Evolutionary conservation across 2,329 filamentous ascomycete species (phyloP).

Genomic region (Simplicillium aogashimaense): DNA sequence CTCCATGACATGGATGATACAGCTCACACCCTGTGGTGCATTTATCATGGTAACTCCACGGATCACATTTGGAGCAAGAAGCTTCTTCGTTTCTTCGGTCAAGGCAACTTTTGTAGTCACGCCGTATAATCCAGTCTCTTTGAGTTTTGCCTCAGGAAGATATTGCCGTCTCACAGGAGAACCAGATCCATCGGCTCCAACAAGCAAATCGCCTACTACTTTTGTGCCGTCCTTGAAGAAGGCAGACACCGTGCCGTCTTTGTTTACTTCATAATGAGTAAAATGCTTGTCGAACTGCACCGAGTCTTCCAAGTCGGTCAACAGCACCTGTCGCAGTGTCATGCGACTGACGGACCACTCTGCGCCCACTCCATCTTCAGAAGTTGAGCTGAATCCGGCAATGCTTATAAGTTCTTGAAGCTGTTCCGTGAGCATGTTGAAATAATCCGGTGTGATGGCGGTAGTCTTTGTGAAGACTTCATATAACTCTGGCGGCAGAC

Average conservation of each 20-base stretch:
- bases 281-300: constrained; percentile 9
- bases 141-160: constrained; percentile 7
- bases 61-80: constrained; percentile 5
- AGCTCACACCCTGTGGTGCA: constrained; percentile 5
- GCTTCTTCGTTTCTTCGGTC: constrained; percentile 5
- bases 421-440: constrained; percentile 8
- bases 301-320: constrained; percentile 8
- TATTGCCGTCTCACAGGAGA: constrained; percentile 8
- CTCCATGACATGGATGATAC: constrained; percentile 9
- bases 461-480: constrained; percentile 8
- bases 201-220: constrained; percentile 6
- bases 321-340: constrained; percentile 9
- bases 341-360: constrained; percentile 11
- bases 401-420: constrained; percentile 4
- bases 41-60: constrained; percentile 8
- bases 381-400: constrained; percentile 4
- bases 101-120: constrained; percentile 8
- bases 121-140: constrained; percentile 7
- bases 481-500: constrained; percentile 7
- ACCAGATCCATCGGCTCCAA: constrained; percentile 10
- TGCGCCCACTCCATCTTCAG: constrained; percentile 6
- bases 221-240: constrained; percentile 8
- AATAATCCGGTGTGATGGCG: constrained; percentile 6
- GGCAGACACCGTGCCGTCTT: constrained; percentile 7
- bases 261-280: constrained; percentile 4